A percentile compares a stretch with the other conserved stretches of the same genome.
Conservation (phyloP, 768 basidiomycete species). For the Boletus sp. region DNA sequence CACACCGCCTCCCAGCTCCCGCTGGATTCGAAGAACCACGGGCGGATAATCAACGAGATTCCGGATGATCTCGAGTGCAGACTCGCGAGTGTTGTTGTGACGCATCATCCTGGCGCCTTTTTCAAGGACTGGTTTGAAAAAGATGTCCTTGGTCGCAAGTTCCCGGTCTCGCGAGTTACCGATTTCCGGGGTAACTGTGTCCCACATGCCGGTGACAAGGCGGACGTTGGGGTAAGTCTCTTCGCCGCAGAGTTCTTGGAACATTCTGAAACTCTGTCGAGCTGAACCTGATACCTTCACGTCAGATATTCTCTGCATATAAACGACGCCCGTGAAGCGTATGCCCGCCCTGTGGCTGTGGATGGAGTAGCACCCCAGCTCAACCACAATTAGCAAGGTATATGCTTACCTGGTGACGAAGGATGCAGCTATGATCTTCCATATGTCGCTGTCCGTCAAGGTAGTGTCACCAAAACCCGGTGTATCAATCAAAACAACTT, state of each 20-base stretch:
- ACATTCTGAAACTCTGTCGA: conserved; percentile 47
- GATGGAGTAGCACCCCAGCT: neutral
- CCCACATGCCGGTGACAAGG: conserved; percentile 56
- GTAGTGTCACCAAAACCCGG: conserved; percentile 61
- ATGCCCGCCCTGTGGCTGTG: conserved; percentile 24
- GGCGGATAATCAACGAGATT: conserved; percentile 39
- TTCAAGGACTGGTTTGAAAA: conserved; percentile 50
- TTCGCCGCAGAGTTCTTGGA: conserved; percentile 52
- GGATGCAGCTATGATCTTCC: conserved; percentile 48
- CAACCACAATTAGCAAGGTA: neutral
- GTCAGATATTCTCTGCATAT: conserved; percentile 53
- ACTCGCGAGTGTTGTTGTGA: conserved; percentile 41
- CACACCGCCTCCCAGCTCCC: conserved; percentile 47
- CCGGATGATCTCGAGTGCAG: conserved; percentile 45
- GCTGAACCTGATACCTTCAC: conserved; percentile 47
- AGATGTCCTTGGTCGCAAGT: conserved; percentile 39
- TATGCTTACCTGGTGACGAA: conserved; percentile 25
- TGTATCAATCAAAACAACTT: conserved; percentile 55
- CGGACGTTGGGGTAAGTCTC: conserved; percentile 44
- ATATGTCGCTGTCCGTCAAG: conserved; percentile 46
- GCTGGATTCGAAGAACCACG: conserved; percentile 48
- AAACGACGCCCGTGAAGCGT: conserved; percentile 46
- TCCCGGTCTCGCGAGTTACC: conserved; percentile 43
- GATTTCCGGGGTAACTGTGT: conserved; percentile 32
- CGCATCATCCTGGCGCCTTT: conserved; percentile 45